These are phyloP conservation scores for Exophiala sp. DNA, from an alignment of 2,329 filamentous ascomycete species.

Conservation along the genomic window DNA sequence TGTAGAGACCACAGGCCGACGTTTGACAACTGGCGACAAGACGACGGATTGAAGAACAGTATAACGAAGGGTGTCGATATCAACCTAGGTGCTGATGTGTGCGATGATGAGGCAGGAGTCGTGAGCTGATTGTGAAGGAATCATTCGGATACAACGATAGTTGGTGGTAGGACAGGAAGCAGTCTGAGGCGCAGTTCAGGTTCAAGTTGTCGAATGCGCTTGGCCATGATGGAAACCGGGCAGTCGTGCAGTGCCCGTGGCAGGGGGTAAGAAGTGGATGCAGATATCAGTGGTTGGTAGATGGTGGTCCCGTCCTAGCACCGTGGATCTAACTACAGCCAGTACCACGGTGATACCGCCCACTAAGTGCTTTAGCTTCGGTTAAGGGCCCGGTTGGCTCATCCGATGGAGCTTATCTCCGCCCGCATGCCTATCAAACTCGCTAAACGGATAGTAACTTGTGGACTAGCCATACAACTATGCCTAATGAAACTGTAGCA, in stretches of 20 bases:
- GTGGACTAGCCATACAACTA: too few species aligned
- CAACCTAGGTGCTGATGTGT: neutral
- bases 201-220: slow-evolving; percentile 6
- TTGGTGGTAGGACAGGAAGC: neutral
- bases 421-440: too few species aligned
- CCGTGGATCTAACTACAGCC: too few species aligned
- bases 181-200: slow-evolving; percentile 15
- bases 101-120: slow-evolving; percentile 1
- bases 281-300: neutral
- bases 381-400: too few species aligned
- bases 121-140: neutral
- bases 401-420: too few species aligned
- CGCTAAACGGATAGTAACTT: too few species aligned
- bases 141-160: neutral
- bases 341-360: too few species aligned
- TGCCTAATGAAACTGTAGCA: too few species aligned
- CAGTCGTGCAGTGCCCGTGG: neutral
- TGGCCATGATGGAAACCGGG: slow-evolving; percentile 6
- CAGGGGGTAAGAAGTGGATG: neutral
- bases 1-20: neutral
- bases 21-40: neutral
- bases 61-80: neutral
- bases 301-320: too few species aligned
- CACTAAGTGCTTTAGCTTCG: too few species aligned
- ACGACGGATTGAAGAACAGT: neutral